Percentiles rank a stretch among this genome's conserved stretches.
Evolutionary conservation across 225 moss, liverwort and hornwort species (phyloP).

Genomic region (Bryoerythrophyllum caledonicum): DNA sequence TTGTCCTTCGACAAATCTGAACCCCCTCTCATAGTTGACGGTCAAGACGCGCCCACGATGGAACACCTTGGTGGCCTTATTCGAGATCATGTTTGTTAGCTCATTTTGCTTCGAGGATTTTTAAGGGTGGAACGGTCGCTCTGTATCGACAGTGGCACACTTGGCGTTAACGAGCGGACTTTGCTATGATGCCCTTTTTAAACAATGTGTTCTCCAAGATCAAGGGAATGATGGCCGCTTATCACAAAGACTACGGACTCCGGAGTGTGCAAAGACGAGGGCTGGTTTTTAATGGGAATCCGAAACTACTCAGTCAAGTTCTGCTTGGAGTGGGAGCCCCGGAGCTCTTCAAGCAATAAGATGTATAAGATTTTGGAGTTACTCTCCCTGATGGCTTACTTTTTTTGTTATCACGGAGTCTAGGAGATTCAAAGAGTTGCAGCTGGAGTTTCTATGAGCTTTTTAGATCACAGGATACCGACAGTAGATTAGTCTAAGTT

Average conservation of each 20-base stretch:
- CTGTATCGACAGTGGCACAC: conserved; percentile 70
- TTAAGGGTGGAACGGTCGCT: conserved; percentile 65
- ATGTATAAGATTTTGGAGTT: conserved; percentile 14
- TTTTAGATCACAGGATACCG: conserved; percentile 14
- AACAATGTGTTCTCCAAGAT: conserved; percentile 10
- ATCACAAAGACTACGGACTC: conserved; percentile 47
- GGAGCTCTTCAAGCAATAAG: neutral
- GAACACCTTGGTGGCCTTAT: conserved; percentile 16
- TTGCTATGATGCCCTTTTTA: conserved; percentile 42
- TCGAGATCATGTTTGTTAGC: neutral
- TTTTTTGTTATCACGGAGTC: neutral
- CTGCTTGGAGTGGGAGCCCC: conserved; percentile 47
- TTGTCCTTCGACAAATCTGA: conserved; percentile 22
- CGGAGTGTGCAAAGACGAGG: conserved; percentile 45
- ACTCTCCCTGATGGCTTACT: neutral
- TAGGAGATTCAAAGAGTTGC: conserved; percentile 13
- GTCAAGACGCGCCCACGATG: conserved; percentile 24
- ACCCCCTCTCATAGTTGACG: conserved; percentile 17
- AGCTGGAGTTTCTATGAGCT: conserved; percentile 12
- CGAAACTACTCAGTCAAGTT: conserved; percentile 43
- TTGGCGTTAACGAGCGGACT: conserved; percentile 55
- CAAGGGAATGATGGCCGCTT: conserved; percentile 30
- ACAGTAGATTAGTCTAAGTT: conserved; percentile 4
- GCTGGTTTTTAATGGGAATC: conserved; percentile 62
- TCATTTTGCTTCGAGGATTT: neutral